Evolutionary conservation across 2,329 filamentous ascomycete genomes (phyloP), one percentile per base, ranked within the genome.

Genomic region (Amauroascus verrucosus): DNA sequence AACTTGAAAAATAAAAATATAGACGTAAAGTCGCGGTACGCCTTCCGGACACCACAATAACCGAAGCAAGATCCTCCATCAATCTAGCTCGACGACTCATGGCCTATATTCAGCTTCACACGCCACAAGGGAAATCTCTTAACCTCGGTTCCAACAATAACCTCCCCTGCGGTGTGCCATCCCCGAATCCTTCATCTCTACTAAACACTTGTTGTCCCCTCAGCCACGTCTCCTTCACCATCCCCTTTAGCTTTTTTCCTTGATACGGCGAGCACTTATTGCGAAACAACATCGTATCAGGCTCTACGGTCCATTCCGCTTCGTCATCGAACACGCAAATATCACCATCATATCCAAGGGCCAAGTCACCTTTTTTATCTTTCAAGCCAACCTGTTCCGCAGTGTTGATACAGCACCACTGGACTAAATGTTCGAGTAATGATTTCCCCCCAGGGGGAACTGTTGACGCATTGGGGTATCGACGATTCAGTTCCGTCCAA

Each of bases 191-290:
- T n/a, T 64, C 61, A 44, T 80, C 82, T 30, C 86, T 75, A 57
- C 80, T 77, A 67, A 85, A 94, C n/a, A 95, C 77, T 66, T 79
- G 83, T 58, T 73, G 74, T 0, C 90, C 90, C 6, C 89, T 77
- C 57, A 96, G 65, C 86, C 88, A 95, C 6, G 90, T 95, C 76
- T 94, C 87, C 55, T 73, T 75, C 9, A 95, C 89, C 55, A 88
- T 80, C 1, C 90, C 90, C 45, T 77, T 79, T 62, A 96, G 83
- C 30, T 74, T 77, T 68, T 84, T 85, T 18, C 87, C 87, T 67
- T 95, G 85, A 77, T 94, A 96, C 0, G 90, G 89, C 54, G 84
- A 89, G 74, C 88, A 90, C 64, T 88, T 88, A 70, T 96, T 95
- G 70, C 88, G 84, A 79, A 95, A 98, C 60, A 93, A 79, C 89